These are phyloP conservation scores for Fragaria nilgerrensis DNA, from an alignment of 306 rosid species.

Conservation along the genomic window DNA sequence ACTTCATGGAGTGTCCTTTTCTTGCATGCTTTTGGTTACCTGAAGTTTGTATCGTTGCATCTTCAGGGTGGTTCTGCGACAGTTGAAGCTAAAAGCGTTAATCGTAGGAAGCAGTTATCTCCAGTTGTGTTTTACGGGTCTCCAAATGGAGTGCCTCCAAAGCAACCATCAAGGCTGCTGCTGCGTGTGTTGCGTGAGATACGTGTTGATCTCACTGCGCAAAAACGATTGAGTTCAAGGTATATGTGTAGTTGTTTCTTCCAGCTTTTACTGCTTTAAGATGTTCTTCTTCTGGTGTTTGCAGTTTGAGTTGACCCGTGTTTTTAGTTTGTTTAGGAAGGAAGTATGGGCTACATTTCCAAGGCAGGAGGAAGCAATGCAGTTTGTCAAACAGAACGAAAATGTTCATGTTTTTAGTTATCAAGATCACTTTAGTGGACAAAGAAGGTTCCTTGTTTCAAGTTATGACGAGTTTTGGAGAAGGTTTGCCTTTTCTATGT, in stretches of 20 bases:
- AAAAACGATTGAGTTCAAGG: slow-evolving; percentile 52
- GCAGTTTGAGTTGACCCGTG: slow-evolving; percentile 16
- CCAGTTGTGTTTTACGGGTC: slow-evolving; percentile 87
- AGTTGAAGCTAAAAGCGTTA: slow-evolving; percentile 34
- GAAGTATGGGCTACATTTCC: slow-evolving; percentile 90
- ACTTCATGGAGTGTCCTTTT: background rate
- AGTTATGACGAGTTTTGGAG: slow-evolving; percentile 71
- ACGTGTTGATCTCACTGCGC: slow-evolving; percentile 60
- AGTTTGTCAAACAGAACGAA: slow-evolving; percentile 55
- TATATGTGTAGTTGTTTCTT: slow-evolving; percentile 29
- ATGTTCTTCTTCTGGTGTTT: slow-evolving; percentile 21
- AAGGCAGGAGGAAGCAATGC: slow-evolving; percentile 88
- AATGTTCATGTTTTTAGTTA: slow-evolving; percentile 70
- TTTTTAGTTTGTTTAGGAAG: slow-evolving; percentile 42
- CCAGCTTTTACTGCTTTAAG: slow-evolving; percentile 7
- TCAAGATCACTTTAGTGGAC: slow-evolving; percentile 89
- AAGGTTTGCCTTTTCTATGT: slow-evolving; percentile 48
- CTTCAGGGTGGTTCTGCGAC: slow-evolving; percentile 51
- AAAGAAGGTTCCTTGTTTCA: slow-evolving; percentile 83
- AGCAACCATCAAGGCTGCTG: slow-evolving; percentile 59
- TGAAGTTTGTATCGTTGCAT: slow-evolving; percentile 8
- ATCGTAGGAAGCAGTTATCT: slow-evolving; percentile 52
- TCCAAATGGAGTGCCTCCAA: slow-evolving; percentile 84
- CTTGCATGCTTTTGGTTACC: background rate
- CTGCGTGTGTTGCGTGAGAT: slow-evolving; percentile 70